Percentiles rank a stretch among this genome's conserved stretches.
These are phyloP conservation scores for Gomphus sp. DNA, from an alignment of 1,284 basidiomycete species.

Conservation along the genomic window DNA sequence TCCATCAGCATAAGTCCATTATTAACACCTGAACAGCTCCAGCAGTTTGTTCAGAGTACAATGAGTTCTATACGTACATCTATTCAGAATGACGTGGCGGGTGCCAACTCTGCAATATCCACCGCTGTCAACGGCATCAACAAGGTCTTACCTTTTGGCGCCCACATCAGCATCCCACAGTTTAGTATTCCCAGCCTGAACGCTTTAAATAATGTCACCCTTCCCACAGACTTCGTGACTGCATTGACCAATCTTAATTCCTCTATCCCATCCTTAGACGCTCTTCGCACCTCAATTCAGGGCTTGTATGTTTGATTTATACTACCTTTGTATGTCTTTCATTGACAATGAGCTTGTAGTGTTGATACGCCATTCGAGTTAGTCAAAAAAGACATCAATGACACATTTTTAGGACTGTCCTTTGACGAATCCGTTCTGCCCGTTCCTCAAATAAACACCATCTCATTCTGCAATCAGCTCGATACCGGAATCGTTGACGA, in stretches of 20 bases:
- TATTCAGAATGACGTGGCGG: constrained; percentile 64
- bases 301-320: constrained; percentile 44
- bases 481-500: constrained; percentile 82
- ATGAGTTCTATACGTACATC: constrained; percentile 50
- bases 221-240: constrained; percentile 75
- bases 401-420: constrained; percentile 61
- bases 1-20: not conserved
- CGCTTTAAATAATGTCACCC: constrained; percentile 66
- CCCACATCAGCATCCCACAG: constrained; percentile 55
- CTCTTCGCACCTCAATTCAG: constrained; percentile 68
- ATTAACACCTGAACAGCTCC: constrained; percentile 43
- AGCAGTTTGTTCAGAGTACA: constrained; percentile 52
- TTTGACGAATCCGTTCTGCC: constrained; percentile 69
- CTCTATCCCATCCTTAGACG: constrained; percentile 71
- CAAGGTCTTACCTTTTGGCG: constrained; percentile 56
- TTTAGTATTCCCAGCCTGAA: constrained; percentile 67
- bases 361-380: constrained; percentile 81
- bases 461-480: constrained; percentile 66
- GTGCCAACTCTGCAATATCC: constrained; percentile 64
- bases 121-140: constrained; percentile 60
- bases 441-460: constrained; percentile 53
- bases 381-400: constrained; percentile 80
- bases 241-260: constrained; percentile 68
- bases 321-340: not conserved
- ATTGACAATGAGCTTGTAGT: constrained; percentile 28